Base-by-base conservation (phyloP, 2,329 filamentous ascomycete species). In the Exophiala phaeomuriformis region DNA sequence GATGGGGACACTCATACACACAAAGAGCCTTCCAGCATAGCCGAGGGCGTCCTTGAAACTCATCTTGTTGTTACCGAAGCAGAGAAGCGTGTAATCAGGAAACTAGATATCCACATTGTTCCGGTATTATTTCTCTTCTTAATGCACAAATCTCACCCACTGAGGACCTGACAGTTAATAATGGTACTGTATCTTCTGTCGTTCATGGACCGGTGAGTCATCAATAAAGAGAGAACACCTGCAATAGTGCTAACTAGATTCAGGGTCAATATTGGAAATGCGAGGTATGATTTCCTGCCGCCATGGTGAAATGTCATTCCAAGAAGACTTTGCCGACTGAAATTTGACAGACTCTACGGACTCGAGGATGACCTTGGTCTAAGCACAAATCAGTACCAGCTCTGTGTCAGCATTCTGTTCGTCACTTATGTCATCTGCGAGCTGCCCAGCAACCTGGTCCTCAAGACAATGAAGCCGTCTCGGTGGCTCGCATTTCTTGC, bases 401-500 rank as follows among this genome's bases (percentile, higher is more conserved):
- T 81, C 30, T 77, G 79, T 27, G 80, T 85, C 1, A 83, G 80
- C 4, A 79, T 86, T 60, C 72, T 86, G 28, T 87, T 86, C 64
- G 79, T 85, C 51, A 84, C 83, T 1, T 86, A 73, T 56, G 53
- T 60, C 37, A 42, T 61, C 28, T 58, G 40, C 12, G 60, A 63
- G 33, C 46, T 72, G 4, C 64, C 72, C 29, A 71, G 67, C 57
- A 75, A 75, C 55, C 55, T 75, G 19, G 66, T 73, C 30, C 64
- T 76, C 56, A 75, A 75, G 61, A 64, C 64, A 27, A 63, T 76
- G 47, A 72, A 76, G 4, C 80, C 77, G 2, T 75, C 72, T 2
- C 60, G 77, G 48, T 80, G 75, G 72, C 74, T 80, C 30, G 74
- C 76, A 9, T 58, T 57, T 44, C 51, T 62, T n/a, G 66, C 66